Evolutionary conservation across 139 green algal species (phyloP).

Genomic region (Chlamydomonas asymmetrica): DNA sequence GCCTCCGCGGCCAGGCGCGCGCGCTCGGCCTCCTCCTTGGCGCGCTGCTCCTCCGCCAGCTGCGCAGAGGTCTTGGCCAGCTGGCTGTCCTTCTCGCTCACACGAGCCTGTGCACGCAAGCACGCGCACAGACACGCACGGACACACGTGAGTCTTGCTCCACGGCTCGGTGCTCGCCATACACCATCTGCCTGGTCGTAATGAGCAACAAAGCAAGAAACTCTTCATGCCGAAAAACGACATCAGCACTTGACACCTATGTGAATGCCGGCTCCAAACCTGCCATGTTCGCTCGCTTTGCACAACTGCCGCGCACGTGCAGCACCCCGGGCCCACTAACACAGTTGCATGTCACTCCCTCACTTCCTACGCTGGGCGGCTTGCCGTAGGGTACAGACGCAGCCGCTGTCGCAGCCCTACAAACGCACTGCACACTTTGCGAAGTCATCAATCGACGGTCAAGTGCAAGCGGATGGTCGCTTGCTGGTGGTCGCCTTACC

Average conservation of each 20-base stretch:
- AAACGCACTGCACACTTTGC: not conserved
- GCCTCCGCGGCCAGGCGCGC: slow-evolving; percentile 19
- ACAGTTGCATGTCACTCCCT: too few relatives aligned
- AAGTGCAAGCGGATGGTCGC: not conserved
- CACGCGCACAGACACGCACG: too few relatives aligned
- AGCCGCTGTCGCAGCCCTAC: not conserved
- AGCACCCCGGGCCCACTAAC: too few relatives aligned
- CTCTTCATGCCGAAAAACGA: not conserved
- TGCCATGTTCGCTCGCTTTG: too few relatives aligned
- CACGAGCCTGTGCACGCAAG: too few relatives aligned
- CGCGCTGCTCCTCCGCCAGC: slow-evolving; percentile 3
- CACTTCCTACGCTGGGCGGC: too few relatives aligned
- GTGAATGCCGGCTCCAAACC: not conserved
- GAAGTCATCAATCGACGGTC: not conserved
- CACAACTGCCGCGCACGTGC: too few relatives aligned
- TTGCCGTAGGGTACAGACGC: not conserved
- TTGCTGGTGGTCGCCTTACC: not conserved
- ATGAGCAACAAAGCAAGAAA: not conserved
- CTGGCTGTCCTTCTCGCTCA: not conserved
- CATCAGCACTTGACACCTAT: not conserved
- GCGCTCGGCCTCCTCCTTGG: slow-evolving; percentile 2
- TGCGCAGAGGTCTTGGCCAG: not conserved
- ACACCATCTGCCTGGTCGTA: not conserved
- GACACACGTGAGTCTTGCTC: not conserved
- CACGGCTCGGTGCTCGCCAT: not conserved